phyloP scores from a whole-genome alignment of 2,329 filamentous ascomycete species.

The Colletotrichum tropicicola region DNA sequence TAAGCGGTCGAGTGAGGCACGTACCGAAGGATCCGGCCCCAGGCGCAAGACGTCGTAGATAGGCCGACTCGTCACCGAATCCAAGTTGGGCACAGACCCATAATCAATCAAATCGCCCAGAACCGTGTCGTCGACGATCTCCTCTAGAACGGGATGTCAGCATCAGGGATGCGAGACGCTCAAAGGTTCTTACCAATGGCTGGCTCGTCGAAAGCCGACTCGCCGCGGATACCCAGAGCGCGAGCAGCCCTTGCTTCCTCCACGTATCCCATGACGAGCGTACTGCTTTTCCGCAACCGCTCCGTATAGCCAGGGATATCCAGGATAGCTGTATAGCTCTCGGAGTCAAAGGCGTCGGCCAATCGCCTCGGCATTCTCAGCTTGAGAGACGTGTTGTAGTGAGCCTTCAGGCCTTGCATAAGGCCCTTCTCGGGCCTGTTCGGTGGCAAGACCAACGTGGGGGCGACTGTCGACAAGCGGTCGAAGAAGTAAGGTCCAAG shows the following conservation, averaged over 20 bases:
- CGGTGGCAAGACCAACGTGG: conserved; percentile 46
- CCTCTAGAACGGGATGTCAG: too few species aligned
- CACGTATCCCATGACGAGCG: conserved; percentile 59
- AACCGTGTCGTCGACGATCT: neutral
- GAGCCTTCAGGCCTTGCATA: conserved; percentile 51
- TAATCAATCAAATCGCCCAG: conserved; percentile 60
- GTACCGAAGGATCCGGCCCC: conserved; percentile 61
- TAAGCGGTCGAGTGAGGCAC: conserved; percentile 31
- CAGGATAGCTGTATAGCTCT: conserved; percentile 60
- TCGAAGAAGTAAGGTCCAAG: conserved; percentile 65
- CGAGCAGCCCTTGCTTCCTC: conserved; percentile 60
- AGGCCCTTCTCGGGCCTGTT: conserved; percentile 37
- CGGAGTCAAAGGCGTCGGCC: conserved; percentile 57
- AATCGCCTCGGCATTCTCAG: conserved; percentile 53
- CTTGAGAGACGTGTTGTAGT: conserved; percentile 57
- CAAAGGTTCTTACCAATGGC: conserved; percentile 53
- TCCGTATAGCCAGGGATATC: conserved; percentile 55
- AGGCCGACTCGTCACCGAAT: conserved; percentile 45
- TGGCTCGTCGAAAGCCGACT: conserved; percentile 51
- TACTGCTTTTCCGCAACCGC: conserved; percentile 58
- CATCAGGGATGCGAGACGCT: too few species aligned
- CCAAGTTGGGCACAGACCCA: conserved; percentile 59
- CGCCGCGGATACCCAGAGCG: conserved; percentile 49
- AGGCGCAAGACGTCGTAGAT: conserved; percentile 56
- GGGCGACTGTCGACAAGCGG: conserved; percentile 61